These are phyloP conservation scores for Eucalyptus brandiana DNA, from an alignment of 345 rosid species.

Conservation along the genomic window DNA sequence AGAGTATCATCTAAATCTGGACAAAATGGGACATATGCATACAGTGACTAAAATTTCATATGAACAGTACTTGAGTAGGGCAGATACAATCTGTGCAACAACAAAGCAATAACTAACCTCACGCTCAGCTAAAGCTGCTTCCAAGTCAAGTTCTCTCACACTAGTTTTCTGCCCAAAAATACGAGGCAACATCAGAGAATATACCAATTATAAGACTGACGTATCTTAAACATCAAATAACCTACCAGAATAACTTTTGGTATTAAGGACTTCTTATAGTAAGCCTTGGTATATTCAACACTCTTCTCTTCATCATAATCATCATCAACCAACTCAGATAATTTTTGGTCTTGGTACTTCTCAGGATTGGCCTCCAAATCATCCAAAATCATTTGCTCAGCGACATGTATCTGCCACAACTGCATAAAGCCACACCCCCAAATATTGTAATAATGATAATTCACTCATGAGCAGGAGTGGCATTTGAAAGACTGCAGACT, in stretches of 20 bases:
- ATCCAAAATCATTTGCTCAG: slow-evolving; percentile 95
- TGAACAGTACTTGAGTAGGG: not conserved
- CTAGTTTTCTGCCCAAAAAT: slow-evolving; percentile 63
- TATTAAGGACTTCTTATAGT: slow-evolving; percentile 41
- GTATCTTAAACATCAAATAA: not conserved
- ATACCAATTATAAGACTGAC: not conserved
- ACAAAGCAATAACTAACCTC: slow-evolving; percentile 29
- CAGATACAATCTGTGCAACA: not conserved
- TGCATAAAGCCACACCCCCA: slow-evolving; percentile 7
- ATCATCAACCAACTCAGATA: slow-evolving; percentile 80
- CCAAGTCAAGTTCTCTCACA: slow-evolving; percentile 87
- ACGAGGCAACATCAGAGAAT: slow-evolving; percentile 1
- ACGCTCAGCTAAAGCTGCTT: slow-evolving; percentile 83
- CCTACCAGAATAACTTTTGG: slow-evolving; percentile 72
- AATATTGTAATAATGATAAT: not conserved
- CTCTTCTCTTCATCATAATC: slow-evolving; percentile 60
- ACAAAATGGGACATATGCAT: not conserved
- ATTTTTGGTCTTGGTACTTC: slow-evolving; percentile 63
- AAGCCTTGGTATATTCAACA: slow-evolving; percentile 40
- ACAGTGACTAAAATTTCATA: not conserved
- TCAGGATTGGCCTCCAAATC: slow-evolving; percentile 78
- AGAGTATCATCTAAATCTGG: not conserved
- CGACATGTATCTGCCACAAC: slow-evolving; percentile 87
- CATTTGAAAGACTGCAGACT: not conserved
- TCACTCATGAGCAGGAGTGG: not conserved